Conservation (phyloP, 148 eudicot genomes). For the Camellia granthamiana region DNA sequence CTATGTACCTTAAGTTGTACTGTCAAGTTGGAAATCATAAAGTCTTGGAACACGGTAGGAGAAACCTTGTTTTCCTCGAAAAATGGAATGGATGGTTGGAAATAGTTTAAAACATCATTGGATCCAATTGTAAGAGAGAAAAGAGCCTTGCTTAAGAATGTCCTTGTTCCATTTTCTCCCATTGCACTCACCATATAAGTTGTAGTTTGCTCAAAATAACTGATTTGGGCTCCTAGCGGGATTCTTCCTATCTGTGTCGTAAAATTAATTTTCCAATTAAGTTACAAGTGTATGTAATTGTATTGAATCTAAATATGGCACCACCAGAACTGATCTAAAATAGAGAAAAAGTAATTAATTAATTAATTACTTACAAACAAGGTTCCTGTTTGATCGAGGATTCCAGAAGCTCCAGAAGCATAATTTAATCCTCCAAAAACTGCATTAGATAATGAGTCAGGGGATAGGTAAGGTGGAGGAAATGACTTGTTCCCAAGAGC, state of each 20-base stretch:
- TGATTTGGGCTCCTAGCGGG: conserved; percentile 47
- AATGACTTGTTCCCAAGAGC: conserved; percentile 48
- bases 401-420: conserved; percentile 74
- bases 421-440: conserved; percentile 47
- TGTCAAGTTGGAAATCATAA: conserved; percentile 58
- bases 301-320: too few relatives aligned
- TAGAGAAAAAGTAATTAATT: background rate
- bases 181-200: conserved; percentile 34
- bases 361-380: conserved; percentile 36
- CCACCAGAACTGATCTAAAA: background rate
- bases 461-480: conserved; percentile 55
- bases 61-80: conserved; percentile 31
- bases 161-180: conserved; percentile 40
- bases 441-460: conserved; percentile 30
- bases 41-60: conserved; percentile 41
- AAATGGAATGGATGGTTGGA: conserved; percentile 48
- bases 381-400: conserved; percentile 50
- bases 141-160: conserved; percentile 29
- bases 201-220: conserved; percentile 44
- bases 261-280: background rate
- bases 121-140: conserved; percentile 60
- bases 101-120: conserved; percentile 53
- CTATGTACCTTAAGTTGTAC: conserved; percentile 49
- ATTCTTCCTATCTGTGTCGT: conserved; percentile 48
- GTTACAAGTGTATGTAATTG: background rate